Percentiles rank a stretch among this genome's conserved stretches.
phyloP scores from a whole-genome alignment of 1,139 yeast species.

The Diutina mesorugosa region DNA sequence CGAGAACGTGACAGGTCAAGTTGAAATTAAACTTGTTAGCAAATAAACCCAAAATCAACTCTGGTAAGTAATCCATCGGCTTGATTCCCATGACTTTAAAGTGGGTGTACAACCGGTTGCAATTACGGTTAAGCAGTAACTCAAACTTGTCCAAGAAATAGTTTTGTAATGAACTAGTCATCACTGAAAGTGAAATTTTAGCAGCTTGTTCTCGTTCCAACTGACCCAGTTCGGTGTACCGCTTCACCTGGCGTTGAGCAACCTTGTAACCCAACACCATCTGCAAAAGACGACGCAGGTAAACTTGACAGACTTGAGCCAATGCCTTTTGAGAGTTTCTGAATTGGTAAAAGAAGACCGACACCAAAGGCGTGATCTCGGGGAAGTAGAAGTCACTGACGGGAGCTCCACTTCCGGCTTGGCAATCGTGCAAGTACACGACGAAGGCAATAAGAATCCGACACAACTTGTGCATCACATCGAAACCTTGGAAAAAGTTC shows the following conservation, averaged over 20 bases:
- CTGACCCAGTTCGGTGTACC: background rate
- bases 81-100: background rate
- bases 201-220: background rate
- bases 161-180: background rate
- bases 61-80: background rate
- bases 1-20: background rate
- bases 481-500: constrained; percentile 1
- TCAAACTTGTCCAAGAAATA: constrained; percentile 1
- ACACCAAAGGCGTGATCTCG: background rate
- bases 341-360: constrained; percentile 1
- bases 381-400: background rate
- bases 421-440: background rate
- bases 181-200: background rate
- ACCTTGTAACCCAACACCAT: background rate
- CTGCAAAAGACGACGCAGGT: background rate
- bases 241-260: background rate
- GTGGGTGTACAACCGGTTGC: background rate
- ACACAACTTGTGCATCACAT: background rate
- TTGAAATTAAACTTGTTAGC: background rate
- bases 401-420: background rate
- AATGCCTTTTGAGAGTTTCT: background rate
- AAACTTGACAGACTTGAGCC: background rate
- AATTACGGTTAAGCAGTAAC: background rate
- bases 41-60: background rate
- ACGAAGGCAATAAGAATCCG: background rate